A percentile compares a stretch with the other conserved stretches of the same genome.
phyloP scores from a whole-genome alignment of 345 rosid species.

The Eucalyptus curtisii region DNA sequence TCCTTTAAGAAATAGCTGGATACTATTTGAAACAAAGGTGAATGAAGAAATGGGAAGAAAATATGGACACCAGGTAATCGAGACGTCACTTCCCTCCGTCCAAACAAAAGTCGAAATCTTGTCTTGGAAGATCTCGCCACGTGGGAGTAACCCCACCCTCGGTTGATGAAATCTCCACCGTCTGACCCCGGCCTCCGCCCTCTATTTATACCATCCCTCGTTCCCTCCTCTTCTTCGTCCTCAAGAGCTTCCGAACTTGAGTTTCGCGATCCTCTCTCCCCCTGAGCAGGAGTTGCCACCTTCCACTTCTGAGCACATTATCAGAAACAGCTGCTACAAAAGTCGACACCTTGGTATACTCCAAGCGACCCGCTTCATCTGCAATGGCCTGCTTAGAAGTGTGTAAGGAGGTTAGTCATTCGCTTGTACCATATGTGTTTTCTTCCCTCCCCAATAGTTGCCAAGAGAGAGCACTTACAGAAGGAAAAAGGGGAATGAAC shows the following conservation, averaged over 20 bases:
- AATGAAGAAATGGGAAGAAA: not conserved
- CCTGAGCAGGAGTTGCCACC: not conserved
- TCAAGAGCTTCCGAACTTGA: not conserved
- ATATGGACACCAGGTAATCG: not conserved
- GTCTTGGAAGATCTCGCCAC: constrained; percentile 10
- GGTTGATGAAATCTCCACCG: constrained; percentile 28
- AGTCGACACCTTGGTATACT: not conserved
- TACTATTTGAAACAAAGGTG: not conserved
- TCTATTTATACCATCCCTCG: constrained; percentile 32
- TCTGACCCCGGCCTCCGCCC: constrained; percentile 7
- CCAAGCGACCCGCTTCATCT: not conserved
- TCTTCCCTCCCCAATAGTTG: not conserved
- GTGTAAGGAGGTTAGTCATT: constrained; percentile 34
- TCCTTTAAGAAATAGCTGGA: not conserved
- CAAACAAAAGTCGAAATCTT: not conserved
- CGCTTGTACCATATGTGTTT: not conserved
- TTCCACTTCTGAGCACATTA: not conserved
- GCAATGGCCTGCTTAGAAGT: constrained; percentile 47
- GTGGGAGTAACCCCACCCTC: constrained; percentile 3
- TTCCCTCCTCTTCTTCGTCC: not conserved
- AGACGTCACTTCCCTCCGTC: not conserved
- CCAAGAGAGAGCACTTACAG: not conserved
- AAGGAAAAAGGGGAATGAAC: not conserved
- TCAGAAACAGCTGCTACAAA: not conserved
- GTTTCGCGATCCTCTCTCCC: not conserved